Percentiles rank a stretch among this genome's conserved stretches.
Evolutionary conservation across 257 asterid species (phyloP).

Genomic region (Marsdenia floribunda): DNA sequence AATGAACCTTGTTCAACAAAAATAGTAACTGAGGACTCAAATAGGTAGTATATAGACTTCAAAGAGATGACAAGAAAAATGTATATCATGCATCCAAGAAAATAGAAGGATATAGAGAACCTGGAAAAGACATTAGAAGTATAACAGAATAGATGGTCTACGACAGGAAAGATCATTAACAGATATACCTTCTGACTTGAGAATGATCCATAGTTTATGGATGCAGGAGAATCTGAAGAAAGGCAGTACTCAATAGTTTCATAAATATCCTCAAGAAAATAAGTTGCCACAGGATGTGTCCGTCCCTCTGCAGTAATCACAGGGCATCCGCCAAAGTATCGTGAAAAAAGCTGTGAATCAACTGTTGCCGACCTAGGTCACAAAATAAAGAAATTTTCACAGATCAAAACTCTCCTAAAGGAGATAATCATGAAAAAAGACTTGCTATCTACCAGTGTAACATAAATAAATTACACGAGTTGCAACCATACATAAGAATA

Average conservation of each 20-base stretch:
- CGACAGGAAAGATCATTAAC: neutral
- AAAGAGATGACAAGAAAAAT: neutral
- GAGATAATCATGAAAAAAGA: conserved; percentile 18
- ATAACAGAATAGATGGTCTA: neutral
- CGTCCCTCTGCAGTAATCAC: conserved; percentile 93
- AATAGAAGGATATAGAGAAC: neutral
- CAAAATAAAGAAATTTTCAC: conserved; percentile 22
- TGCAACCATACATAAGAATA: conserved; percentile 75
- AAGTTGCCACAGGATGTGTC: conserved; percentile 84
- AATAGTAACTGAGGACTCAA: neutral
- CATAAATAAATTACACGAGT: conserved; percentile 21
- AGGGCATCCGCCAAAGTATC: conserved; percentile 87
- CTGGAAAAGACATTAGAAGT: neutral
- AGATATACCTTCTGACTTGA: conserved; percentile 56
- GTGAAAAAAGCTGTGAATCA: conserved; percentile 83
- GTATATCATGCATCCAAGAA: neutral
- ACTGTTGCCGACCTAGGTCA: conserved; percentile 92
- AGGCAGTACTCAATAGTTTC: conserved; percentile 76
- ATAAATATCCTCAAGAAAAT: conserved; percentile 86
- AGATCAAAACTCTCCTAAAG: conserved; percentile 15
- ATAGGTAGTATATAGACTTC: neutral
- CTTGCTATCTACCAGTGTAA: conserved; percentile 13
- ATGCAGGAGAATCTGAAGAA: conserved; percentile 83
- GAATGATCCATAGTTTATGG: conserved; percentile 49
- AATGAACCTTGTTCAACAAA: neutral